Evolutionary conservation across 352 stramenopile genomes (phyloP).

Genomic region (Phytophthora nicotianae): DNA sequence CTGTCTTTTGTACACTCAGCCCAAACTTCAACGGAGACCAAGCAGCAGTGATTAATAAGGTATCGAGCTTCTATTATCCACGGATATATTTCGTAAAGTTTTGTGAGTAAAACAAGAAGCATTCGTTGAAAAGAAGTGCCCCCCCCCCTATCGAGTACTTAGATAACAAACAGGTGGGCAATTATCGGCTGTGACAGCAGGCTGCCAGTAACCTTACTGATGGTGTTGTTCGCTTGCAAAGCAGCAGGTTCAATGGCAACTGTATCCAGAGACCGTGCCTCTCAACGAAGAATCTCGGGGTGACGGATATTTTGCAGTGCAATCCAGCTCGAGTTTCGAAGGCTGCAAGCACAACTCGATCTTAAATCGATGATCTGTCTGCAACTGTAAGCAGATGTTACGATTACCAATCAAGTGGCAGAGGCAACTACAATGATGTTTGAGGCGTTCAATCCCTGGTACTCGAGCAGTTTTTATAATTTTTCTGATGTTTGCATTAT

Average conservation of each 20-base stretch:
- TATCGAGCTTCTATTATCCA: no score
- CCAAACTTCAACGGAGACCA: slow-evolving; percentile 20
- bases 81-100: no score
- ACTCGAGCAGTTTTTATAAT: slow-evolving; percentile 2
- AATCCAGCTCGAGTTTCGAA: neutral
- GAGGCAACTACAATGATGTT: neutral
- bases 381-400: neutral
- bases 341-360: neutral
- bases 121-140: neutral
- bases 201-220: neutral
- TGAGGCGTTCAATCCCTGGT: no score
- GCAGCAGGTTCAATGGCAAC: neutral
- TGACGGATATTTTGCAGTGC: no score
- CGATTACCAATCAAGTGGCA: neutral
- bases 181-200: no score
- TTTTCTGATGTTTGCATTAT: slow-evolving; percentile 24
- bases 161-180: neutral
- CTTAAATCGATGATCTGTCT: neutral
- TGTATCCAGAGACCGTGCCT: no score
- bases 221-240: neutral
- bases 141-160: neutral
- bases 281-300: no score
- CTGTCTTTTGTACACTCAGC: slow-evolving; percentile 3
- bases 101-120: no score
- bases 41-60: slow-evolving; percentile 7